Evolutionary conservation across 1,284 basidiomycete genomes (phyloP).

Genomic region (Papiliotrema terrestris): DNA sequence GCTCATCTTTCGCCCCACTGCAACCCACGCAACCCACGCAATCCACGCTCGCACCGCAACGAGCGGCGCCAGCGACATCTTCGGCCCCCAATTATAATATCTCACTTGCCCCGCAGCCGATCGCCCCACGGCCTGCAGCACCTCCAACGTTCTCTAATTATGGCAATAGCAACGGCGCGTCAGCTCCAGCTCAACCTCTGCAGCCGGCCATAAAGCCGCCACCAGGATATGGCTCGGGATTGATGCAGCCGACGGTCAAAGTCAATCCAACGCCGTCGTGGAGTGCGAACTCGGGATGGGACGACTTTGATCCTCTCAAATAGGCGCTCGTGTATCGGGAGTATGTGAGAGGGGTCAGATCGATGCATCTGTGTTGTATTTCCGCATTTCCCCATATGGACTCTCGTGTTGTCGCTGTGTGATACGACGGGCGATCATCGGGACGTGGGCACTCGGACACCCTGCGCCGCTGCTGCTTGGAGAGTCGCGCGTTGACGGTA

Average conservation of each 20-base stretch:
- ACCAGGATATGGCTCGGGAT: slow-evolving; percentile 38
- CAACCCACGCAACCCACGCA: slow-evolving; percentile 1
- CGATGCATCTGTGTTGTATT: not conserved
- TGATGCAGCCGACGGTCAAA: slow-evolving; percentile 42
- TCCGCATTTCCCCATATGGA: no score
- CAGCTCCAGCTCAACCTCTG: slow-evolving; percentile 1
- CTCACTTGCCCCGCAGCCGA: slow-evolving; percentile 33
- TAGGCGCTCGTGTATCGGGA: no score
- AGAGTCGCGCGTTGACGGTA: slow-evolving; percentile 46
- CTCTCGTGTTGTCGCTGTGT: not conserved
- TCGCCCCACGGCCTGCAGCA: slow-evolving; percentile 7
- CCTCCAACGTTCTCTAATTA: slow-evolving; percentile 1
- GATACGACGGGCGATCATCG: not conserved
- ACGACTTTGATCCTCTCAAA: slow-evolving; percentile 47
- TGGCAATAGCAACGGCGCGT: no score
- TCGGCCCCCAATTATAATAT: slow-evolving; percentile 45
- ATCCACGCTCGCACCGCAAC: not conserved
- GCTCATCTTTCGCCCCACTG: slow-evolving; percentile 1
- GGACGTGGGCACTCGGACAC: slow-evolving; percentile 5
- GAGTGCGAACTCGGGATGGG: slow-evolving; percentile 34
- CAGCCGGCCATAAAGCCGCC: slow-evolving; percentile 26
- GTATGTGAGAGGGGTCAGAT: not conserved
- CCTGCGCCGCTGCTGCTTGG: slow-evolving; percentile 36
- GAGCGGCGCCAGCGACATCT: not conserved
- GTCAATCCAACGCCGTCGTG: slow-evolving; percentile 27